Percentiles rank a stretch among this genome's conserved stretches.
Conservation (phyloP, 225 moss, liverwort and hornwort genomes). For the Polytrichum formosum region DNA sequence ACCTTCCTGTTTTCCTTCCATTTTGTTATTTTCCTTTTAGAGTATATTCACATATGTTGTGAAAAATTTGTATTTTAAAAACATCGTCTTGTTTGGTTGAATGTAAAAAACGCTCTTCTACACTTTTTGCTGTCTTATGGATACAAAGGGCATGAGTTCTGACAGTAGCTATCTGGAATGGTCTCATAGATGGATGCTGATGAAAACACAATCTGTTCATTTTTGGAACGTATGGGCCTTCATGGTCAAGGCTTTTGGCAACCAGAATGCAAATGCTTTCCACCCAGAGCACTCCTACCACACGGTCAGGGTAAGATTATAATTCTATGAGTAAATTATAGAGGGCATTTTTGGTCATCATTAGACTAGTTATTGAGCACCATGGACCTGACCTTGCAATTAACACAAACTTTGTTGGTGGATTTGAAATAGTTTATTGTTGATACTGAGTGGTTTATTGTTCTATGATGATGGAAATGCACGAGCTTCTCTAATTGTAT, state of each 20-base stretch:
- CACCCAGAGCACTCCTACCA: constrained; percentile 2
- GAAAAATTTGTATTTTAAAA: too few relatives aligned
- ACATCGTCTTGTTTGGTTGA: too few relatives aligned
- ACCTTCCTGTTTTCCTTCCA: too few relatives aligned
- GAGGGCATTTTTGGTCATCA: too few relatives aligned
- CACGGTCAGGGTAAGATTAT: neutral
- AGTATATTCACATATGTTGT: too few relatives aligned
- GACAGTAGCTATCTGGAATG: too few relatives aligned
- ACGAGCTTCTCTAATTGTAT: too few relatives aligned
- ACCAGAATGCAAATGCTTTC: constrained; percentile 63
- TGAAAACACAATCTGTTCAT: constrained; percentile 42
- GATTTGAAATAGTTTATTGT: neutral
- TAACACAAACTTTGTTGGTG: neutral
- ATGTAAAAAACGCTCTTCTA: too few relatives aligned
- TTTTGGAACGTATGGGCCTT: constrained; percentile 54
- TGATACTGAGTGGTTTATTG: too few relatives aligned
- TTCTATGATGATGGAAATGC: neutral
- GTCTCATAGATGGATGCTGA: constrained; percentile 34
- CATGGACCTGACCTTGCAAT: neutral
- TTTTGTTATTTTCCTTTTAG: too few relatives aligned
- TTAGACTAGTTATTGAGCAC: neutral
- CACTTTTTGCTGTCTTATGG: neutral
- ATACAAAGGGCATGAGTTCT: neutral
- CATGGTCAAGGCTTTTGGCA: constrained; percentile 67
- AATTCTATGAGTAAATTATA: too few relatives aligned